Evolutionary conservation across 2,329 filamentous ascomycete genomes (phyloP), one percentile per base, ranked within the genome.

Genomic region (Lachnellula arida): DNA sequence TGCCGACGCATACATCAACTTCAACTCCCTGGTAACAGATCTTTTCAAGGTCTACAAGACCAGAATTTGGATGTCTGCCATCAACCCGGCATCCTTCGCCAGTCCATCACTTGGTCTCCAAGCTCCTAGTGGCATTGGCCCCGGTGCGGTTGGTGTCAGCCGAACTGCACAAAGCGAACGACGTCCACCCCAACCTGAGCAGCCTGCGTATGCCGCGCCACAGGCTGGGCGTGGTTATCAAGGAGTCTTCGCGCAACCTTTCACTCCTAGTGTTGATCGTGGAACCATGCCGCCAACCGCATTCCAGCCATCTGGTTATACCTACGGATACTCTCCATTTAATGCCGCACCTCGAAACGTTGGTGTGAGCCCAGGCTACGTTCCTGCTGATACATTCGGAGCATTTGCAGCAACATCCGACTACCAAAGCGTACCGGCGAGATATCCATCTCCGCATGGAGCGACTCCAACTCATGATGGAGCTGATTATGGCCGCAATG

Each of bases 21-120:
- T 99, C 80, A 99, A 99, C 71, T 90, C 91, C 2, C 83, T 99
- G 15, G 94, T 99, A 52, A 96, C 92, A 0, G 94, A 99, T 70
- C 80, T 99, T 12, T 99, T 97, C 81, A 97, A 97, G 75, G 93
- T 97, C 60, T 99, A 97, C 80, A 99, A 99, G 78, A 96, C 93
- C 22, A 85, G 95, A 65, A 99, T 99, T 67, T 99, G 94, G 94
- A 96, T 99, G 90, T 97, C 93, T 4, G 94, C 94, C 4, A 96
- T 99, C 72, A 99, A 99, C 70, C 94, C 94, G 7, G 94, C 93
- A 5, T 97, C 93, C 0, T 97, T 97, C 72, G 89, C 89, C 23
- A 92, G 86, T 60, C 88, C 89, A 17, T 85, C 84, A 3, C 77
- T 89, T 49, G 87, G 87, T 25, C 76, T 91, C 22, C 85, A 87